Conservation (phyloP, 306 rosid genomes). For the Trifolium fragiferum region DNA sequence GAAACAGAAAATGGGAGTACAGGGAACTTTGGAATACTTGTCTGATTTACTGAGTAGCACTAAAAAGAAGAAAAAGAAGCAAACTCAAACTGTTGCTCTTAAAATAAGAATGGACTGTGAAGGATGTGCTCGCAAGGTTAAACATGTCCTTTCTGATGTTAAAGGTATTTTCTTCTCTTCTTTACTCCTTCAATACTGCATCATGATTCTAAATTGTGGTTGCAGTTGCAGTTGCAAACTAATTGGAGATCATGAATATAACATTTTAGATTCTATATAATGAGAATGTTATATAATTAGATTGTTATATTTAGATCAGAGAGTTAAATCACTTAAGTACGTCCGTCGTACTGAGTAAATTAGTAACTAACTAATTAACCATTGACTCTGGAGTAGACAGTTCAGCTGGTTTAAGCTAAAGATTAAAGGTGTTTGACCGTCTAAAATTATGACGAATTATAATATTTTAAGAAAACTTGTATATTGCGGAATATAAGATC, state of each 20-base stretch:
- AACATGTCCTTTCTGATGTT: constrained; percentile 80
- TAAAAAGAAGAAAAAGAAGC: constrained; percentile 68
- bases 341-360: too few relatives aligned
- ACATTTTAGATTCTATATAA: too few relatives aligned
- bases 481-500: neutral
- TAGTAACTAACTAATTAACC: too few relatives aligned
- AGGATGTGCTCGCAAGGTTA: constrained; percentile 89
- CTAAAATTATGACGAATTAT: too few relatives aligned
- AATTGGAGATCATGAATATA: too few relatives aligned
- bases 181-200: neutral
- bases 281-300: too few relatives aligned
- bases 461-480: neutral
- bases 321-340: too few relatives aligned
- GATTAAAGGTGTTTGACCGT: too few relatives aligned
- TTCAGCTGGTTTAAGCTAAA: too few relatives aligned
- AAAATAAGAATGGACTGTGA: constrained; percentile 97
- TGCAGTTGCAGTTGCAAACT: neutral
- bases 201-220: neutral
- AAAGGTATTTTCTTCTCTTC: constrained; percentile 59
- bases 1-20: constrained; percentile 67
- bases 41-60: constrained; percentile 60
- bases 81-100: constrained; percentile 76
- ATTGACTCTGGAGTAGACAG: too few relatives aligned
- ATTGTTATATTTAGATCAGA: too few relatives aligned
- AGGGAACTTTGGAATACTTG: constrained; percentile 82